Conservation (phyloP, 164 flowering plant species). For the Chimonanthus praecox region DNA sequence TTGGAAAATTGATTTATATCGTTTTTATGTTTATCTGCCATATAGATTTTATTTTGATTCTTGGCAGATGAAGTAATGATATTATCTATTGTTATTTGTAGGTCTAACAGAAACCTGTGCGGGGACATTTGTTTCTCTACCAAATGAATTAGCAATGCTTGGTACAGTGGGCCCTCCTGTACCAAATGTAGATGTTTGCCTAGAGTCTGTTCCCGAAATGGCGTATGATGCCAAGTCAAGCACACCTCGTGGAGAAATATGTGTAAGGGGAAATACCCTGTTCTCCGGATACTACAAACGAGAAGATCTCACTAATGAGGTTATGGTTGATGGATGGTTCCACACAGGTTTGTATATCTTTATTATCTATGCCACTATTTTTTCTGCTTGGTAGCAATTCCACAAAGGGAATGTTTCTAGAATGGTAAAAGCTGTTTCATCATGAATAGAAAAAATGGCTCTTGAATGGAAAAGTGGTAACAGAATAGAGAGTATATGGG, state of each 20-base stretch:
- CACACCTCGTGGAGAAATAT: constrained; percentile 90
- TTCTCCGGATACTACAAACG: constrained; percentile 93
- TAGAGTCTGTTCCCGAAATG: constrained; percentile 99
- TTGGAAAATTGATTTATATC: background rate
- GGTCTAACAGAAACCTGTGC: constrained; percentile 98
- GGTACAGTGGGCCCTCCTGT: constrained; percentile 98
- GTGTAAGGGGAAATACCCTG: constrained; percentile 68
- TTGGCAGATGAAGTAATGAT: background rate
- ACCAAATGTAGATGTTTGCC: constrained; percentile 80
- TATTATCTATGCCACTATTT: background rate
- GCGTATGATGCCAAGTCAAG: constrained; percentile 83
- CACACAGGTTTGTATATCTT: constrained; percentile 69
- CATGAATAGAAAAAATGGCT: no score
- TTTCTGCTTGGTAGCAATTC: no score
- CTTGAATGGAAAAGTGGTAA: no score
- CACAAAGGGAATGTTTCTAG: background rate
- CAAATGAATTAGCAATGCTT: constrained; percentile 71
- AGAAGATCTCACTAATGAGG: constrained; percentile 87
- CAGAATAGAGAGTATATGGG: no score
- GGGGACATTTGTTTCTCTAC: constrained; percentile 82
- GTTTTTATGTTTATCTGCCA: no score
- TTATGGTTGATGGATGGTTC: constrained; percentile 87
- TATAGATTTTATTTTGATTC: no score
- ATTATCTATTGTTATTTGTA: constrained; percentile 22
- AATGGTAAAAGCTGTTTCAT: background rate